phyloP scores from a whole-genome alignment of 495 filamentous ascomycete genomes.

The Aspergillus haitiensis region DNA sequence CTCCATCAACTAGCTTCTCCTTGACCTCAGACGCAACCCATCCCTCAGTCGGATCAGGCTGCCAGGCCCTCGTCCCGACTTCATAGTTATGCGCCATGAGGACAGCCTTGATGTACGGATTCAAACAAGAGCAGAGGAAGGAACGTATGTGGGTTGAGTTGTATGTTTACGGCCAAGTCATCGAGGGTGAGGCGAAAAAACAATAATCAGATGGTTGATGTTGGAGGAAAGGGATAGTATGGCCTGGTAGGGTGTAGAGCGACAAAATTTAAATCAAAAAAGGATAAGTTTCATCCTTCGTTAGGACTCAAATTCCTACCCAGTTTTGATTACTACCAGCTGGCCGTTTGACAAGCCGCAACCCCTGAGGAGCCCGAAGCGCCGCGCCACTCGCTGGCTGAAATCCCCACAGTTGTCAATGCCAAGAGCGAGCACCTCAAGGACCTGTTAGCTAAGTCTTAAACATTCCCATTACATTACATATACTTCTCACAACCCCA shows the following conservation, averaged over 20 bases:
- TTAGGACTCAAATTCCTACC: conserved; percentile 28
- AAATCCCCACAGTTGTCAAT: conserved; percentile 25
- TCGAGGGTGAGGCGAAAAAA: conserved; percentile 14
- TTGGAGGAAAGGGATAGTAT: conserved; percentile 9
- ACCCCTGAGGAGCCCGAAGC: conserved; percentile 46
- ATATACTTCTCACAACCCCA: too few relatives aligned
- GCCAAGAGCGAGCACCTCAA: conserved; percentile 22
- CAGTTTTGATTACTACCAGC: conserved; percentile 33
- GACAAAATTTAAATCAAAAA: conserved; percentile 8
- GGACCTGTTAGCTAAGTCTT: background rate
- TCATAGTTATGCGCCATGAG: conserved; percentile 94
- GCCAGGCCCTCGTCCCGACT: conserved; percentile 96
- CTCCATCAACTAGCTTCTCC: conserved; percentile 79
- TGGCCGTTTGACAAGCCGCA: conserved; percentile 40
- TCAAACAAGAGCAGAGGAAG: conserved; percentile 15
- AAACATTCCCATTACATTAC: background rate
- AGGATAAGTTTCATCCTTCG: conserved; percentile 22
- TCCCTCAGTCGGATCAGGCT: conserved; percentile 91
- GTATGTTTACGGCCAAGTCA: conserved; percentile 15
- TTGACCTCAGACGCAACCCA: conserved; percentile 96
- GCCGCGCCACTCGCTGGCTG: conserved; percentile 40
- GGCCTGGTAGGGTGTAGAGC: conserved; percentile 8
- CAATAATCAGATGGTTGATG: conserved; percentile 11
- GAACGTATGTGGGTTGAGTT: conserved; percentile 18
- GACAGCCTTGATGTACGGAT: conserved; percentile 5